Evolutionary conservation across 2,329 filamentous ascomycete genomes (phyloP), one percentile per base, ranked within the genome.

Genomic region (Fusarium sublunatum): DNA sequence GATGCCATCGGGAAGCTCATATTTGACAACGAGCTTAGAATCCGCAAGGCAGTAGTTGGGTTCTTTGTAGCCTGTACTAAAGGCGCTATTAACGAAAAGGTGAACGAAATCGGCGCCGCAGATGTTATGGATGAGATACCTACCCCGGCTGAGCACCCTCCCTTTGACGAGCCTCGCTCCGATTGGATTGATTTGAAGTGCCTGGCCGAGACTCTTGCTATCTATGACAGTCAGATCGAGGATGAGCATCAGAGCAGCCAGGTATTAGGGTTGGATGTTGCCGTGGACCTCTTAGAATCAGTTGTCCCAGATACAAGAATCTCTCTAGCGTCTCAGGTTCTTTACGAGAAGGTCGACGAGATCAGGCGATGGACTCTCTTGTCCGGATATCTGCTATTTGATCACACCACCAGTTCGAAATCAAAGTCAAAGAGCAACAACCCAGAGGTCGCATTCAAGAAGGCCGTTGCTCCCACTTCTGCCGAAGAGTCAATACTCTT

Each of bases 101-200:
- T 94, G 4, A 93, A 98, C 58, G 90, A 95, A 50, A 86, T 97
- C 54, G 92, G 91, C 38, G 93, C 94, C 24, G 85, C 88, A 49
- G 91, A 95, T 65, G 84, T 81, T 1, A 79, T 97, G 8, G 87
- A 91, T 41, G 93, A 97, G 71, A 70, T 71, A 24, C 84, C 96
- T 53, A 86, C 88, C 8, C 86, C 86, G 2, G 83, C 85, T 34
- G 86, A 91, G n/a, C 88, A 90, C 13, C 90, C 93, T 11, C 89
- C 93, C 64, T 91, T 88, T 61, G 88, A 91, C 49, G 87, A 87
- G 3, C 91, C 93, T 3, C 88, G 91, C 59, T 82, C 88, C 41
- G 89, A 91, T 62, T 99, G 95, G 95, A 86, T 98, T 69, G 92
- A 91, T 72, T 87, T 96, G 73, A 99, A 98, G 77, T 94, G 91